A percentile compares a stretch with the other conserved stretches of the same genome.
Conservation (phyloP, 2,329 filamentous ascomycete genomes). For the Pseudocercospora crystallina region DNA sequence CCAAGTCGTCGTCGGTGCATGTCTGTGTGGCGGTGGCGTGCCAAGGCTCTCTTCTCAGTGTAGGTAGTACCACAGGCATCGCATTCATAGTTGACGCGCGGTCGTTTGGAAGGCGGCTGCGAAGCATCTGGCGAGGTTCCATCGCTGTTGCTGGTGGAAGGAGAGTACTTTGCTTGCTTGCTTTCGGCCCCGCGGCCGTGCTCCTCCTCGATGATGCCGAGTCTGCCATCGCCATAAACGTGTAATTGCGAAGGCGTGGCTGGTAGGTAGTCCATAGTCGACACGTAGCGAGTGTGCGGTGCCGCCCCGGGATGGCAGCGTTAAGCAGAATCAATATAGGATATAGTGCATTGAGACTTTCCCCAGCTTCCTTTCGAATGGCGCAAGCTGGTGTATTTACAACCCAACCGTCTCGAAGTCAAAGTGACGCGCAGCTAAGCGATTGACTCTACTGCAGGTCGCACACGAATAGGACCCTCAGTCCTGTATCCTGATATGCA, state of each 20-base stretch:
- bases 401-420: conserved; percentile 7
- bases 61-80: conserved; percentile 21
- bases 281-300: neutral
- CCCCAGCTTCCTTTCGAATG: conserved; percentile 1
- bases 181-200: conserved; percentile 1
- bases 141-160: conserved; percentile 12
- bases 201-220: conserved; percentile 15
- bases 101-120: conserved; percentile 12
- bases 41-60: conserved; percentile 29
- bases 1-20: conserved; percentile 26
- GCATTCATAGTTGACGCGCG: conserved; percentile 17
- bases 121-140: conserved; percentile 10
- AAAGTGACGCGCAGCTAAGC: conserved; percentile 12
- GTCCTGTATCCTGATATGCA: neutral
- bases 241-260: conserved; percentile 9
- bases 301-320: neutral
- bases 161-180: conserved; percentile 6
- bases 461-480: neutral
- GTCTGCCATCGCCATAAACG: conserved; percentile 5
- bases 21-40: conserved; percentile 29
- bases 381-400: conserved; percentile 1
- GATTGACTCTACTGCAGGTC: conserved; percentile 5
- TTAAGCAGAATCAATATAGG: conserved; percentile 8
- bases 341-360: conserved; percentile 3
- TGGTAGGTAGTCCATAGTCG: conserved; percentile 13